These are phyloP conservation scores for Coprinellus micaceus DNA, from an alignment of 768 basidiomycete genomes.

Conservation along the genomic window DNA sequence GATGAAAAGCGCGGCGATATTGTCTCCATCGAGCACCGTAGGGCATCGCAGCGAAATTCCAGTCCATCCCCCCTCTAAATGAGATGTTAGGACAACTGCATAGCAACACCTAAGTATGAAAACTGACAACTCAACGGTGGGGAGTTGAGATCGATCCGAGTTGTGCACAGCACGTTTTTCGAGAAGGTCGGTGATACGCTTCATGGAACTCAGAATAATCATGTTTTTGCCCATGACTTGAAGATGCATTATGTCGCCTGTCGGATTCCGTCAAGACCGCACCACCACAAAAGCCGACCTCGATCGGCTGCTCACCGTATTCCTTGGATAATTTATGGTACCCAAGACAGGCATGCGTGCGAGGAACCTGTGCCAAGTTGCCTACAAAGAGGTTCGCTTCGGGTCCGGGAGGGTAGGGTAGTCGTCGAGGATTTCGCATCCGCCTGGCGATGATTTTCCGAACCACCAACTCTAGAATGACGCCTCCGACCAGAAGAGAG, in stretches of 20 bases:
- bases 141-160: constrained; percentile 10
- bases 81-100: too few relatives aligned
- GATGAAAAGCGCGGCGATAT: constrained; percentile 23
- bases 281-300: too few relatives aligned
- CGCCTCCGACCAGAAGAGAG: too few relatives aligned
- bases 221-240: constrained; percentile 8
- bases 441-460: not conserved
- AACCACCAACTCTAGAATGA: not conserved
- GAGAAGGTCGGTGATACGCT: constrained; percentile 2
- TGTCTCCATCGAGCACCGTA: constrained; percentile 22
- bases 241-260: constrained; percentile 1
- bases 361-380: constrained; percentile 15
- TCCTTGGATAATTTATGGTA: constrained; percentile 18
- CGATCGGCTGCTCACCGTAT: constrained; percentile 16
- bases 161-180: constrained; percentile 16
- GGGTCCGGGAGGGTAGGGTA: constrained; percentile 18
- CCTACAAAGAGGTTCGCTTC: constrained; percentile 17
- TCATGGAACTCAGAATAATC: constrained; percentile 1
- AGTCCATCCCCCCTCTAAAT: not conserved
- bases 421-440: not conserved
- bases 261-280: too few relatives aligned
- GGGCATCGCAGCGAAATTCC: constrained; percentile 10
- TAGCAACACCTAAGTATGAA: too few relatives aligned
- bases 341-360: constrained; percentile 16
- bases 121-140: not conserved